Base-by-base conservation (phyloP, 345 rosid species). In the Citrus medica region DNA sequence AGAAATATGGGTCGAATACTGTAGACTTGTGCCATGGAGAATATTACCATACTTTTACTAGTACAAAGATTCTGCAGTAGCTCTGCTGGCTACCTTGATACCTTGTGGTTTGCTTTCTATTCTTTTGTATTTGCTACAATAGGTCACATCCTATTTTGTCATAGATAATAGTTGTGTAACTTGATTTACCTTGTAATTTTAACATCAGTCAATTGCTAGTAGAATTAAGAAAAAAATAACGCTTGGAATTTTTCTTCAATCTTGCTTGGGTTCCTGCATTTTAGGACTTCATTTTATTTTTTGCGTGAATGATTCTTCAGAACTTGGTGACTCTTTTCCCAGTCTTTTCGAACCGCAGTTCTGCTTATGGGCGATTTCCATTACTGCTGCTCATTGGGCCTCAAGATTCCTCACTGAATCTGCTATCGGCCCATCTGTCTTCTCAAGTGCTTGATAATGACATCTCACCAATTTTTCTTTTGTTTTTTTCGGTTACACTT, bases 1-100 rank as follows among this genome's bases (percentile, higher is more conserved):
- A 74, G 98, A 95, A 72, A 78, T 92, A 17, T 92, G 99, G 99
- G 88, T 86, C 0, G 94, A 94, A 80, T 96, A 93, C 68, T 59
- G 95, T 42, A 85, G 86, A 70, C 86, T 89, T 59, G 97, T 94
- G 73, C 97, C 98, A 6, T 92, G 92, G 92, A 96, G 99, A 84
- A 96, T 96, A 86, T 82, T 92, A 42, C 99, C 99, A 7, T 92
- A 85, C 63, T 27, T 92, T n/a, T 95, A 90, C 71, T 95, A 86
- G 81, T 33, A 4, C 56, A 33, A n/a, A n/a, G 30, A 19, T 51
- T 64, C 13, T 55, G 73, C 38, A 17, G 16, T n/a, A 17, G 10
- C 25, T 67, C 25, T 67, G 40, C 37, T n/a, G 3, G 38, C n/a
- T 16, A 21, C 17, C 24, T n/a, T 0, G 22, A n/a, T 8, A 6